phyloP scores from a whole-genome alignment of 108 stramenopile species.

The Seminavis robusta region DNA sequence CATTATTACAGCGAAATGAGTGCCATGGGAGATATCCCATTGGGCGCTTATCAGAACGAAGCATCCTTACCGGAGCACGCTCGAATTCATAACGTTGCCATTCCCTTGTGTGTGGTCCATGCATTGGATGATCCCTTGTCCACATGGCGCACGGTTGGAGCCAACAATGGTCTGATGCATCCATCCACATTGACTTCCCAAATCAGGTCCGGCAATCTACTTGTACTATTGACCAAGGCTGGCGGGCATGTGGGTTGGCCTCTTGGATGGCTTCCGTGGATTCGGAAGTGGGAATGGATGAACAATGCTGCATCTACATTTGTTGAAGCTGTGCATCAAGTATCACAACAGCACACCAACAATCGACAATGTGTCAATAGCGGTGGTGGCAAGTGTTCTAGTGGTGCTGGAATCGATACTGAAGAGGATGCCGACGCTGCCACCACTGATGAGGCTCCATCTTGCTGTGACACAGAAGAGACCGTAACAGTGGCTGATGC shows the following conservation, averaged over 20 bases:
- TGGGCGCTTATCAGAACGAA: background rate
- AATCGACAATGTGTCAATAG: no score
- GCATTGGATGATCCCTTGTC: conserved; percentile 71
- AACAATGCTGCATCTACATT: conserved; percentile 55
- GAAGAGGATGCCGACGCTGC: no score
- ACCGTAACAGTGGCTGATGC: no score
- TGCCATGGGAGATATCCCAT: conserved; percentile 62
- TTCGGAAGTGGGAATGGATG: conserved; percentile 77
- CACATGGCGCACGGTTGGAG: conserved; percentile 52
- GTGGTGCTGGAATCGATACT: no score
- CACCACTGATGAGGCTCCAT: no score
- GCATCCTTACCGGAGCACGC: conserved; percentile 13
- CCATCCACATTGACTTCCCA: conserved; percentile 41
- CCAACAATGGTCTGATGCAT: conserved; percentile 41
- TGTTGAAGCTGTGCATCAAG: conserved; percentile 44
- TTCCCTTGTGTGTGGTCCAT: conserved; percentile 61
- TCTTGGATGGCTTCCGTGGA: conserved; percentile 44
- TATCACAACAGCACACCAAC: no score
- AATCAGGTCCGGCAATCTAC: conserved; percentile 55
- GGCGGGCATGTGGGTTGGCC: conserved; percentile 86
- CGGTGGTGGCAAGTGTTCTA: no score
- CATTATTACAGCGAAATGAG: conserved; percentile 77
- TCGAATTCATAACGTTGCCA: conserved; percentile 22
- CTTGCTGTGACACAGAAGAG: no score
- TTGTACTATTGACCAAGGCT: conserved; percentile 62